A percentile compares a stretch with the other conserved stretches of the same genome.
Evolutionary conservation across 768 basidiomycete genomes (phyloP).

Genomic region (Pisolithus marmoratus): DNA sequence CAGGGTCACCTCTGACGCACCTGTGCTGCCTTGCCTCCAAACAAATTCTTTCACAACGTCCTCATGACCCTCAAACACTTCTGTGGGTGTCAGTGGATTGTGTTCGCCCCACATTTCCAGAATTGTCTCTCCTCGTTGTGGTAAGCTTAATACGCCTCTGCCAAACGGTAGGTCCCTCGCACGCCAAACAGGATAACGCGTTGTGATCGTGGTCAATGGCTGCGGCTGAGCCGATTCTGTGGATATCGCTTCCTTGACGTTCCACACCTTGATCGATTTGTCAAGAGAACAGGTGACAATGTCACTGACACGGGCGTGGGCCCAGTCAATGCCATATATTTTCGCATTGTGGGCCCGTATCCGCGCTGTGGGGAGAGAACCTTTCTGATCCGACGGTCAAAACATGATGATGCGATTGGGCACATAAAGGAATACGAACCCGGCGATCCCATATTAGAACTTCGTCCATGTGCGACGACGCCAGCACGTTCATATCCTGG

Average conservation of each 20-base stretch:
- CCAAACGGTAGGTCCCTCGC: conserved; percentile 93
- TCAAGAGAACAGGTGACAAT: conserved; percentile 94
- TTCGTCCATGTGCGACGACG: conserved; percentile 82
- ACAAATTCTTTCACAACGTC: conserved; percentile 98
- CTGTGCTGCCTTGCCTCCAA: conserved; percentile 70
- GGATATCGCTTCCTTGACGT: conserved; percentile 23
- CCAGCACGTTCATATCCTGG: conserved; percentile 78
- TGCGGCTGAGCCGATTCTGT: conserved; percentile 15
- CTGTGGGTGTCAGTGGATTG: conserved; percentile 41
- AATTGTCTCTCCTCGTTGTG: conserved; percentile 79
- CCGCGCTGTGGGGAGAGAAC: conserved; percentile 69
- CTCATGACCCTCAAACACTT: conserved; percentile 79
- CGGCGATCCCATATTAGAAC: conserved; percentile 94
- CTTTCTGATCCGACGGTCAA: conserved; percentile 53
- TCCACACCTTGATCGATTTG: conserved; percentile 88
- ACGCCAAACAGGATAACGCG: conserved; percentile 90
- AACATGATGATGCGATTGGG: neutral
- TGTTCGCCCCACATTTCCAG: conserved; percentile 73
- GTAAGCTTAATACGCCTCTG: conserved; percentile 76
- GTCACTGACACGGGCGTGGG: conserved; percentile 64
- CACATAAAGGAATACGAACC: conserved; percentile 37
- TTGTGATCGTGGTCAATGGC: conserved; percentile 54
- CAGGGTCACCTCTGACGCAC: conserved; percentile 26
- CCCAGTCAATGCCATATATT: conserved; percentile 98
- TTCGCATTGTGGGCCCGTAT: conserved; percentile 84